phyloP scores from a whole-genome alignment of 495 filamentous ascomycete genomes.

The Penicillium goetzii region DNA sequence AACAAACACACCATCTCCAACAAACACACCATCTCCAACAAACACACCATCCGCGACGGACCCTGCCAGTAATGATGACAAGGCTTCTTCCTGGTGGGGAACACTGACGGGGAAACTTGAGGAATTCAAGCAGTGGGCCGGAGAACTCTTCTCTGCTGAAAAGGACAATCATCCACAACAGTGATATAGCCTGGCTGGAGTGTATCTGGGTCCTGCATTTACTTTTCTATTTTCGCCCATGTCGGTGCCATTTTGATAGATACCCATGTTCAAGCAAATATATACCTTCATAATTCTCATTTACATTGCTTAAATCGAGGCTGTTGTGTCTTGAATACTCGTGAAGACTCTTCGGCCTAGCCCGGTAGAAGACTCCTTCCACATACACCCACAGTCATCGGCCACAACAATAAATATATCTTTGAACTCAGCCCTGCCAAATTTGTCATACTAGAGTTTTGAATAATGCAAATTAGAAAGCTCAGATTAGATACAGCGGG shows the following conservation, averaged over 20 bases:
- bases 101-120: constrained; percentile 40
- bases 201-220: background rate
- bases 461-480: no score
- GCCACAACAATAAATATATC: no score
- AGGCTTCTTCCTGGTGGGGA: constrained; percentile 40
- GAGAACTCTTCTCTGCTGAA: constrained; percentile 37
- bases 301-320: background rate
- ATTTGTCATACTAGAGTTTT: no score
- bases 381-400: no score
- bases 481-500: no score
- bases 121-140: constrained; percentile 45
- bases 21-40: constrained; percentile 18
- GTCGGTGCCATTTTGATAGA: constrained; percentile 21
- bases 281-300: background rate
- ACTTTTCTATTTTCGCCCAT: constrained; percentile 13
- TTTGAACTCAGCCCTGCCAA: no score
- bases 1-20: constrained; percentile 20
- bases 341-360: no score
- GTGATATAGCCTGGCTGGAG: background rate
- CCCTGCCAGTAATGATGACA: constrained; percentile 30
- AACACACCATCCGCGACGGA: constrained; percentile 22
- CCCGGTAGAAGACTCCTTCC: no score
- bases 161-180: constrained; percentile 38
- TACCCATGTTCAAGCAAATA: constrained; percentile 22
- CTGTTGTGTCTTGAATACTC: no score